phyloP scores from a whole-genome alignment of 2,329 filamentous ascomycete species.

The Tolypocladium ovalisporum region DNA sequence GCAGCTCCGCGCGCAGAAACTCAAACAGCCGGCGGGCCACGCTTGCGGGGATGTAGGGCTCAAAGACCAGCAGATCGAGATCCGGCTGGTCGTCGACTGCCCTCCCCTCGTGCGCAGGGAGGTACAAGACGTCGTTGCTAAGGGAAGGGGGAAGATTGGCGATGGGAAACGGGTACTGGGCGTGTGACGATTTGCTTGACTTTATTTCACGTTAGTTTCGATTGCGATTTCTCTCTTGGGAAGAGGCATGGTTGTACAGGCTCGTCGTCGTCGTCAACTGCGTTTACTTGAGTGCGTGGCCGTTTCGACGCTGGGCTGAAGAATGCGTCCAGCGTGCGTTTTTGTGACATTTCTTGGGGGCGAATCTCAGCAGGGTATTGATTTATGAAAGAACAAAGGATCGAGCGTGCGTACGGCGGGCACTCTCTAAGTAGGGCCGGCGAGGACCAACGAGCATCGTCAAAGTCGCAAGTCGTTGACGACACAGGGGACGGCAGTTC shows the following conservation, averaged over 20 bases:
- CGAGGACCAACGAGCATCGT: neutral
- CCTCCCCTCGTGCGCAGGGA: conserved; percentile 41
- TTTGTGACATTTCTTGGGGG: conserved; percentile 10
- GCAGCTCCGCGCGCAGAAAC: conserved; percentile 59
- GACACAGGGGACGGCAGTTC: conserved; percentile 7
- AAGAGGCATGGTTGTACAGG: neutral
- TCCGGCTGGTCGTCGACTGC: conserved; percentile 56
- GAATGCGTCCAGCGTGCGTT: conserved; percentile 57
- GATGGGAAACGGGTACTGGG: conserved; percentile 41
- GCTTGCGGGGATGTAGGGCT: conserved; percentile 55
- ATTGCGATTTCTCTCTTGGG: accelerated
- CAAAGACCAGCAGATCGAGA: conserved; percentile 64
- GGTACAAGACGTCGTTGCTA: conserved; percentile 24
- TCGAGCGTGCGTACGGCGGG: neutral
- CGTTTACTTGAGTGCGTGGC: conserved; percentile 4
- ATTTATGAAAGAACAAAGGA: neutral
- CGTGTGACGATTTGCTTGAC: conserved; percentile 21
- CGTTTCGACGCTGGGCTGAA: conserved; percentile 32
- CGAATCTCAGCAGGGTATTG: neutral
- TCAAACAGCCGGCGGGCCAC: conserved; percentile 52
- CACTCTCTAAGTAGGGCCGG: neutral
- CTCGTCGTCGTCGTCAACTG: conserved; percentile 3
- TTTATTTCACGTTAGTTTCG: neutral
- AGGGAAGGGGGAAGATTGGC: conserved; percentile 27
- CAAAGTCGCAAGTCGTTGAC: conserved; percentile 7